phyloP scores from a whole-genome alignment of 768 basidiomycete species.

The Leccinum aurantiacum region DNA sequence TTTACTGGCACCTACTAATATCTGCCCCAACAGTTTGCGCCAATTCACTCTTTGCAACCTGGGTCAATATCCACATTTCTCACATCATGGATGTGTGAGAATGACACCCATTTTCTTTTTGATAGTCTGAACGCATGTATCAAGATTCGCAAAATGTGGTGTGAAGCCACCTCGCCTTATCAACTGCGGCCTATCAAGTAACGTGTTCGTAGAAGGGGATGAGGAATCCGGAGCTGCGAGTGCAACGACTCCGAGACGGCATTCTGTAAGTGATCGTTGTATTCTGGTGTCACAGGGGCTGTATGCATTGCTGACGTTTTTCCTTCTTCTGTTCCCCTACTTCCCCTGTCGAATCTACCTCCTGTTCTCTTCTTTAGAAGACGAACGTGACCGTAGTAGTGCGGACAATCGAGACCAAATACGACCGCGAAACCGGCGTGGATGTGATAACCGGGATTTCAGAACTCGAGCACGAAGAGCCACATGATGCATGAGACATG shows the following conservation, averaged over 20 bases:
- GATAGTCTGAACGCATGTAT: constrained; percentile 22
- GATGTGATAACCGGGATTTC: background rate
- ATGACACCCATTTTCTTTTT: too few species aligned
- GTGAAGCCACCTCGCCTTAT: background rate
- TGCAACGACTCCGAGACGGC: background rate
- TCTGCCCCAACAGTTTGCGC: constrained; percentile 19
- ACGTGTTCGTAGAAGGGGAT: background rate
- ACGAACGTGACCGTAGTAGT: constrained; percentile 20
- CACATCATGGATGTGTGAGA: background rate
- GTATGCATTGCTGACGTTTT: background rate
- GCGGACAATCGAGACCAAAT: constrained; percentile 15
- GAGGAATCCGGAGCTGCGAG: background rate
- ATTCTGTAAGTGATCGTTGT: constrained; percentile 2
- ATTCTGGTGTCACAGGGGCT: background rate
- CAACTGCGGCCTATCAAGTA: constrained; percentile 1
- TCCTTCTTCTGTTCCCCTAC: background rate
- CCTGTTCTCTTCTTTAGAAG: background rate
- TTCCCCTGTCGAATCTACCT: too few species aligned
- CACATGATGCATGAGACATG: too few species aligned
- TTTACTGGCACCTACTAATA: background rate
- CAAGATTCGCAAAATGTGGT: constrained; percentile 3
- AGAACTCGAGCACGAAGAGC: background rate
- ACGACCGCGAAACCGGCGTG: constrained; percentile 2
- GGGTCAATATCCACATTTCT: background rate
- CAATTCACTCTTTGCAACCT: constrained; percentile 29